Base-by-base conservation (phyloP, 2,329 filamentous ascomycete genomes). In the Waltergamsia citrina region DNA sequence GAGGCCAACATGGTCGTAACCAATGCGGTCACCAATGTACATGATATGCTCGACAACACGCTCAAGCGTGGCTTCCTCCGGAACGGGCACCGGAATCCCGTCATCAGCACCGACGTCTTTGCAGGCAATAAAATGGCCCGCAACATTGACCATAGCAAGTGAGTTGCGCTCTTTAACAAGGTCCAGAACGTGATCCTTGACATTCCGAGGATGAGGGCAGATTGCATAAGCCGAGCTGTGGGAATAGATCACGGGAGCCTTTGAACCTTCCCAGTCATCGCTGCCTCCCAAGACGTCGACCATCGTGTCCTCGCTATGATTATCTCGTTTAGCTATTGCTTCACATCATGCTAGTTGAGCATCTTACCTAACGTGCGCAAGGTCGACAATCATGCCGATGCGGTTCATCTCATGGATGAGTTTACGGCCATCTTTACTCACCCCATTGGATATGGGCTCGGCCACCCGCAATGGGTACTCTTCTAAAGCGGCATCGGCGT, bases 361-460 rank as follows among this genome's bases (percentile, higher is more conserved):
- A 28, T 35, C 44, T 35, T 37, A 58, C 59, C 59, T 74, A 5
- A 66, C 65, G 54, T 95, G 90, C 6, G 83, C 72, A 23, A 95
- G 67, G 52, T 95, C 90, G 26, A 96, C 83, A n/a, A 95, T 77
- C 79, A 95, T 87, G 18, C 90, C 90, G 3, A 95, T 65, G 4
- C 90, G 74, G 54, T 95, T 96, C 88, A 96, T 95, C 63, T 96
- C 90, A 23, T 67, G 66, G 29, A 96, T 66, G 1, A 95, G 60
- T 10, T 67, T 53, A 33, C 74, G 71, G 5, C 90, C 90, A 2
- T 69, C 68, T 1, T 69, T 63, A 38, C 81, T 90, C 2, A 96
- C 67, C 3, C 90, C 90, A 34, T 70, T 63, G 74, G 79, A 84
- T 36, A 71, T 62, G 0, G 81, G 74, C 34, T 70, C 55, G 38